Base-by-base conservation (phyloP, 2,329 filamentous ascomycete species). In the Nigrograna mackinnonii region DNA sequence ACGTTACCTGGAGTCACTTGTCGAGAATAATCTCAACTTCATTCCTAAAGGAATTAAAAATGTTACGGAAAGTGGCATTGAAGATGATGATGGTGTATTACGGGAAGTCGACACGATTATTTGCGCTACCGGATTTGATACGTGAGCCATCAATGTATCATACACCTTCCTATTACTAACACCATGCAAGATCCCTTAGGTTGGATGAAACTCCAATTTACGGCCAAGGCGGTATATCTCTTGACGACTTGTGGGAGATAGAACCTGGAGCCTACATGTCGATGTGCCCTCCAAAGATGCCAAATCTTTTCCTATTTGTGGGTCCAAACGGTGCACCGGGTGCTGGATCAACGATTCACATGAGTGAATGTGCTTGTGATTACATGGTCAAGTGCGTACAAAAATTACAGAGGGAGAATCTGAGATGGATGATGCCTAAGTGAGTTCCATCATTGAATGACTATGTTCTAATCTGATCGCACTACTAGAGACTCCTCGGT, bases 361-460 rank as follows among this genome's bases (percentile, higher is more conserved):
- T 17, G 9, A 33, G 11, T 16, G 31, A 33, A 16, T 33, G 7
- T 7, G 11, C 11, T 7, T 33, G 31, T 17, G 31, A 33, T 7
- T 33, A 33, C 31, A 33, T 33, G 31, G 17, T 33, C 16, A 33
- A 33, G 31, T 33, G 31, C 16, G 16, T 33, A 11, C 31, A 33
- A 33, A 33, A 33, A 16, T 17, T 9, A 7, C 31, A 33, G 16
- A 9, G 31, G 9, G 31, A 33, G 31, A 7, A 33, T 16, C 9
- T 17, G 17, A 9, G 16, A 33, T 33, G 49, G 32, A 72, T 73
- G 68, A 48, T 47, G 1, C 52, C 57, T 14, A 58, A 55, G n/a
- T n/a, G n/a, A n/a, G n/a, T n/a, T n/a, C n/a, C n/a, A n/a, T n/a
- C n/a, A n/a, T n/a, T n/a, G n/a, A n/a, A n/a, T n/a, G n/a, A n/a